Evolutionary conservation across 176 grass and related monocot genomes (phyloP), one percentile per base, ranked within the genome.

Genomic region (Areca catechu): DNA sequence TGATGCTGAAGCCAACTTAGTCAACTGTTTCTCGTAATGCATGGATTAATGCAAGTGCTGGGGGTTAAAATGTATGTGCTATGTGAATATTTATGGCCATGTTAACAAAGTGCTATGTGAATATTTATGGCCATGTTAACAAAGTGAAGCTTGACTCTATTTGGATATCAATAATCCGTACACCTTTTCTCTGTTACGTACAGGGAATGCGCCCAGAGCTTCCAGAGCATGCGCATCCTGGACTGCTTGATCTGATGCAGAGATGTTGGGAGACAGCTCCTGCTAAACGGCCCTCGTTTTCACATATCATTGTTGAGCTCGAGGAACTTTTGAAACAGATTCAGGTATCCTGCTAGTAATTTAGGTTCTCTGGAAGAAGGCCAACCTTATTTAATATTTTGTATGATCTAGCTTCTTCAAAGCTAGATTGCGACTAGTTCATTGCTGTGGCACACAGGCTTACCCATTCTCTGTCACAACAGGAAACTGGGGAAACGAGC

Each of bases 181-280:
- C 20, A 28, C 29, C 23, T 14, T 67, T 58, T 67, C 15, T 34
- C 69, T 65, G 19, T 68, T 68, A 65, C 70, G 24, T 29, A 62
- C 23, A 98, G 94, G 94, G 94, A 43, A 62, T 85, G 79, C 88
- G 94, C 64, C 94, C 94, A 43, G 71, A 25, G 47, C 68, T 78
- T 25, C 88, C 88, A 5, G 82, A 92, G 25, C 77, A 73, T 30
- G 67, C 70, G 17, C 81, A 92, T 75, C 94, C 94, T 59, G 82
- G 74, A 54, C 71, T 98, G 61, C 57, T 74, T 55, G 70, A 57
- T n/a, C 63, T 86, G 75, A 83, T 86, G 76, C 57, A 67, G 70
- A 85, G 74, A 80, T 82, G 85, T 51, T 86, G 85, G 85, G 73
- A 89, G 25, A 16, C 73, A 16, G 58, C 30, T 77, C 94, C 94